These are phyloP conservation scores for Odontarrhena argentea DNA, from an alignment of 345 rosid genomes.

Conservation along the genomic window DNA sequence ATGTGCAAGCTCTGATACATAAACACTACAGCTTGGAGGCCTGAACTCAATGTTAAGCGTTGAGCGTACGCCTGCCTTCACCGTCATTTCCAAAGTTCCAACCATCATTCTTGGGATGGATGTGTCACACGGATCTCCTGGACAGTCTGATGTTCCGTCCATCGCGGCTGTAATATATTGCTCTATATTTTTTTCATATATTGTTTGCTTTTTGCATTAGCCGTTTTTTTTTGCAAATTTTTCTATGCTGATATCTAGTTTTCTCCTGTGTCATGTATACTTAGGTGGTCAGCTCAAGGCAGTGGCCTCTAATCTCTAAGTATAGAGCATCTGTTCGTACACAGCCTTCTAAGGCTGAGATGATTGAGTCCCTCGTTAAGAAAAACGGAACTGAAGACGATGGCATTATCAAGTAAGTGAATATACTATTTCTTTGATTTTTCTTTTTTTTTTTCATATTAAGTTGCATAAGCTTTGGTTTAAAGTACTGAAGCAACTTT, in stretches of 20 bases:
- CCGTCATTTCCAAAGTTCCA: constrained; percentile 63
- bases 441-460: background rate
- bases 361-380: constrained; percentile 78
- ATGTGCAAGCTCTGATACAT: constrained; percentile 21
- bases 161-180: constrained; percentile 59
- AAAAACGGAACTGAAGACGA: constrained; percentile 66
- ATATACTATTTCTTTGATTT: background rate
- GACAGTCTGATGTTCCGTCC: constrained; percentile 66
- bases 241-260: constrained; percentile 10
- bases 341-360: constrained; percentile 84
- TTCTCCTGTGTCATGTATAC: constrained; percentile 7
- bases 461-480: background rate
- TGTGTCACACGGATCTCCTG: constrained; percentile 81
- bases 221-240: background rate
- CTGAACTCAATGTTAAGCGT: constrained; percentile 68
- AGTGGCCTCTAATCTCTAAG: constrained; percentile 84
- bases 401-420: constrained; percentile 71
- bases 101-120: constrained; percentile 76
- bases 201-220: constrained; percentile 7
- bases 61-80: constrained; percentile 67
- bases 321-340: constrained; percentile 90
- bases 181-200: background rate
- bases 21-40: constrained; percentile 76
- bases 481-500: background rate
- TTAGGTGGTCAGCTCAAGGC: constrained; percentile 80